phyloP scores from a whole-genome alignment of 2,329 filamentous ascomycete species.

The Microcyclospora pomicola region DNA sequence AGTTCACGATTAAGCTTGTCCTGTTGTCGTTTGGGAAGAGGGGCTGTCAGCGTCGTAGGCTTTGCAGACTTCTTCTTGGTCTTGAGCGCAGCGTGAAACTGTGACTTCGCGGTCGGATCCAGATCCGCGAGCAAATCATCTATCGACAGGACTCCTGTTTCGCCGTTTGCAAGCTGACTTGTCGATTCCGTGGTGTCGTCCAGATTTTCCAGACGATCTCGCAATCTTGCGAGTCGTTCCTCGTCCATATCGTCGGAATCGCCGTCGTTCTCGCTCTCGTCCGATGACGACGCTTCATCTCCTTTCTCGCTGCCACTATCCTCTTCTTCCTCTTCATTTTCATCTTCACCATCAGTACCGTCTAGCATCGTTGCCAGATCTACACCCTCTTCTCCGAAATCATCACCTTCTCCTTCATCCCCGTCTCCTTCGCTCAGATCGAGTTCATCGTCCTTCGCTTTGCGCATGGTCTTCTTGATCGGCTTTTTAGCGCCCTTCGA shows the following conservation, averaged over 20 bases:
- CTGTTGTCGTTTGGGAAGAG: constrained; percentile 73
- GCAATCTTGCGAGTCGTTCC: constrained; percentile 52
- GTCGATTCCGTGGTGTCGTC: constrained; percentile 18
- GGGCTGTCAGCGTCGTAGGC: constrained; percentile 48
- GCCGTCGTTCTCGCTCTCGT: constrained; percentile 32
- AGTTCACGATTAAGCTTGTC: constrained; percentile 67
- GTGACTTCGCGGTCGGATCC: constrained; percentile 54
- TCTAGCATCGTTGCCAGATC: constrained; percentile 51
- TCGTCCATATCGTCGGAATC: constrained; percentile 33
- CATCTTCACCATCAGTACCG: constrained; percentile 27
- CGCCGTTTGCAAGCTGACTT: constrained; percentile 22
- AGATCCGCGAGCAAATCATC: constrained; percentile 61
- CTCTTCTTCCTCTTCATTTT: constrained; percentile 27
- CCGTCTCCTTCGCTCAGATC: constrained; percentile 36
- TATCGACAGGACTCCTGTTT: constrained; percentile 46
- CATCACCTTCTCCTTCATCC: constrained; percentile 40
- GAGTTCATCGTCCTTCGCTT: constrained; percentile 26
- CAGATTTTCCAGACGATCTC: constrained; percentile 34
- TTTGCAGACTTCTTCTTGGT: constrained; percentile 29
- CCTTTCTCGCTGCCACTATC: constrained; percentile 41
- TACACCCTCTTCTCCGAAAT: constrained; percentile 49
- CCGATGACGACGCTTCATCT: constrained; percentile 42
- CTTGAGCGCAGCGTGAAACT: constrained; percentile 42
- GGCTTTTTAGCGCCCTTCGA: constrained; percentile 38
- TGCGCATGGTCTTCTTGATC: constrained; percentile 28